Conservation (phyloP, 805 yeast genomes). For the Pichia rugopelliculosa region DNA sequence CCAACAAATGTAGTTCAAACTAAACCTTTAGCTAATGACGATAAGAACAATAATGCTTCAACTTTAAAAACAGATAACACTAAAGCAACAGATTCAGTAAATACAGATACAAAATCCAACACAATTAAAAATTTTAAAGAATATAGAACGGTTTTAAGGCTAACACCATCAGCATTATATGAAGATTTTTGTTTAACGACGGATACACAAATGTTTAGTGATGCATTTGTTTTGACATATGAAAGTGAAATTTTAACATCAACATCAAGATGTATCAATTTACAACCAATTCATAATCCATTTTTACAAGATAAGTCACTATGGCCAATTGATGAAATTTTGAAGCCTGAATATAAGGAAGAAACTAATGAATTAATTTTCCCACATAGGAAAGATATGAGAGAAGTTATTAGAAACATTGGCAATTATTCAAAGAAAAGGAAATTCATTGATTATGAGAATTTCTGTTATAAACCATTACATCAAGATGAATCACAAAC, state of each 20-base stretch:
- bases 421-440: constrained; percentile 10
- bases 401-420: constrained; percentile 15
- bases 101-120: not conserved
- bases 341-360: constrained; percentile 34
- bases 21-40: not conserved
- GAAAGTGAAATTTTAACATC: constrained; percentile 82
- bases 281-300: constrained; percentile 69
- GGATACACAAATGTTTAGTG: constrained; percentile 73
- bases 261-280: constrained; percentile 69
- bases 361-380: constrained; percentile 27
- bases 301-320: constrained; percentile 41
- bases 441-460: constrained; percentile 18
- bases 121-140: constrained; percentile 49
- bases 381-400: constrained; percentile 34
- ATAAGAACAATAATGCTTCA: not conserved
- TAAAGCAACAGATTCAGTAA: not conserved
- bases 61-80: not conserved
- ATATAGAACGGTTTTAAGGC: constrained; percentile 69
- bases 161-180: constrained; percentile 73
- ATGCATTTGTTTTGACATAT: constrained; percentile 67
- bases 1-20: not conserved
- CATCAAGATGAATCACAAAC: constrained; percentile 72
- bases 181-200: constrained; percentile 82
- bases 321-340: constrained; percentile 36
- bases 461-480: constrained; percentile 30